Evolutionary conservation across 2,329 filamentous ascomycete genomes (phyloP).

Genomic region (Claviceps maximensis): DNA sequence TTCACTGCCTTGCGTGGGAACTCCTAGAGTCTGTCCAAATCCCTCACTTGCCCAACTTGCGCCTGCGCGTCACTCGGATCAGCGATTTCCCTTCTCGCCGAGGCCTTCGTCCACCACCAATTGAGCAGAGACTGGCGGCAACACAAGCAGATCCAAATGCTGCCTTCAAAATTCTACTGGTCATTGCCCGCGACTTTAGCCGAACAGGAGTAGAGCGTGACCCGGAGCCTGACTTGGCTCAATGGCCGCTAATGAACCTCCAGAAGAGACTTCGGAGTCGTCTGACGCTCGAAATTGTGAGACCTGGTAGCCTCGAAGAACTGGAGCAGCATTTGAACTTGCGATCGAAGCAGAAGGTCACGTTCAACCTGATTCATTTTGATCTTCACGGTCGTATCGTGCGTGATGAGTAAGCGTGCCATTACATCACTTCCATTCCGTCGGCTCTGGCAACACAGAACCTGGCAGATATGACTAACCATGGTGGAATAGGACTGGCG

Average conservation of each 20-base stretch:
- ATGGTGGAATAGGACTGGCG: slow-evolving; percentile 9
- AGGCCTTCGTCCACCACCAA: slow-evolving; percentile 1
- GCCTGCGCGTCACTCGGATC: slow-evolving; percentile 13
- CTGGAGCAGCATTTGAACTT: slow-evolving; percentile 11
- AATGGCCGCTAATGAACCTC: slow-evolving; percentile 17
- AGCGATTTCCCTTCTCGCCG: slow-evolving; percentile 11
- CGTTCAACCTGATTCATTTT: slow-evolving; percentile 17
- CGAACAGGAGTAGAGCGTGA: slow-evolving; percentile 13
- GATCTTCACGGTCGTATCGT: slow-evolving; percentile 16
- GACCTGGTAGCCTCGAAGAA: slow-evolving; percentile 14
- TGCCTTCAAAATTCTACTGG: slow-evolving; percentile 15
- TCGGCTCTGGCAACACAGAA: background rate
- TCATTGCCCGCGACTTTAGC: slow-evolving; percentile 16
- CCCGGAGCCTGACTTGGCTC: slow-evolving; percentile 17
- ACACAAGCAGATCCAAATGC: slow-evolving; percentile 10
- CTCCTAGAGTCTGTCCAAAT: slow-evolving; percentile 13
- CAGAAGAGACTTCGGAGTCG: slow-evolving; percentile 15
- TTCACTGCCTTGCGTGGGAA: slow-evolving; percentile 18
- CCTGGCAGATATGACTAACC: background rate
- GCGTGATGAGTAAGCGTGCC: slow-evolving; percentile 12
- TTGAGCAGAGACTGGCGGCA: slow-evolving; percentile 8
- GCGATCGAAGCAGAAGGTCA: slow-evolving; percentile 11
- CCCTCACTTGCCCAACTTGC: slow-evolving; percentile 9
- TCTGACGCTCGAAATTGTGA: slow-evolving; percentile 14
- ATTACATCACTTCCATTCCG: background rate